phyloP scores from a whole-genome alignment of 768 basidiomycete genomes.

The Amyloporia xantha region DNA sequence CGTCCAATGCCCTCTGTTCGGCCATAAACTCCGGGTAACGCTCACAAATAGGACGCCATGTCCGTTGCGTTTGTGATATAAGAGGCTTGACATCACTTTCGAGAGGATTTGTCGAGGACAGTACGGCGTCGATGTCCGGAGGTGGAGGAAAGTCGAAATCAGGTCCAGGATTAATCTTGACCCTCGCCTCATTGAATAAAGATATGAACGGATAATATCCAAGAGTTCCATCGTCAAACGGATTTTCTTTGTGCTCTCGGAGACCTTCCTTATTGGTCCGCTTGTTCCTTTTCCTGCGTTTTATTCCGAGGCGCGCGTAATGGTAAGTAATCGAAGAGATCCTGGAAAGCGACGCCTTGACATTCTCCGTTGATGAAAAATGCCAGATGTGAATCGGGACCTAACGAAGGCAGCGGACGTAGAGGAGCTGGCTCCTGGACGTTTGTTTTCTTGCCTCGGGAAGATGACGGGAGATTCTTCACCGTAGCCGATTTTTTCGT shows the following conservation, averaged over 20 bases:
- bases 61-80: conserved; percentile 27
- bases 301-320: conserved; percentile 62
- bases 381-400: conserved; percentile 60
- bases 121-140: conserved; percentile 61
- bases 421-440: conserved; percentile 28
- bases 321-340: conserved; percentile 86
- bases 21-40: conserved; percentile 80
- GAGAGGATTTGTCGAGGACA: conserved; percentile 25
- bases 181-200: conserved; percentile 83
- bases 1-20: conserved; percentile 77
- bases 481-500: conserved; percentile 62
- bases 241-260: conserved; percentile 74
- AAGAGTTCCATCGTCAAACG: conserved; percentile 88
- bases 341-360: conserved; percentile 77
- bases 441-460: conserved; percentile 34
- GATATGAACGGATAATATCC: conserved; percentile 97
- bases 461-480: conserved; percentile 58
- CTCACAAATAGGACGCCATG: conserved; percentile 78
- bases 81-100: conserved; percentile 28
- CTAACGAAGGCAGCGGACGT: conserved; percentile 63
- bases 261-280: conserved; percentile 55
- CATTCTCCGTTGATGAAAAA: conserved; percentile 92
- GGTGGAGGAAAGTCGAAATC: conserved; percentile 79
- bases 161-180: conserved; percentile 85
- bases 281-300: conserved; percentile 57